phyloP scores from a whole-genome alignment of 2,329 filamentous ascomycete species.

The Arachnomyces sp. region DNA sequence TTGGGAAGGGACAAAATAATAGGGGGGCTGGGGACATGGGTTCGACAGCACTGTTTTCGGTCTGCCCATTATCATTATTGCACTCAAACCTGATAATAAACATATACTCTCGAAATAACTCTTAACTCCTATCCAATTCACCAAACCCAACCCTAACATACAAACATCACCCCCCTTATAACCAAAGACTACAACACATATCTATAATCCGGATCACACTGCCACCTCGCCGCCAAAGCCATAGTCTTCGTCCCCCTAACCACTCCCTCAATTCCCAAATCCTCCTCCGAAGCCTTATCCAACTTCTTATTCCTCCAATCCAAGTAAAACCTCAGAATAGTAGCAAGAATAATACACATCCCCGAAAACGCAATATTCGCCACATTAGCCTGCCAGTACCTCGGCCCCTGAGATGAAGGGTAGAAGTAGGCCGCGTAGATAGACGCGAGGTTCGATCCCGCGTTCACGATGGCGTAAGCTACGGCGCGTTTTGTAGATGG shows the following conservation, averaged over 20 bases:
- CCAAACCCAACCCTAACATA: too few species aligned
- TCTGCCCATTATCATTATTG: too few species aligned
- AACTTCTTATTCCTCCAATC: conserved; percentile 5
- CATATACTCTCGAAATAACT: too few species aligned
- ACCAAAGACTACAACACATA: conserved; percentile 14
- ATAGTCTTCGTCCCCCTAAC: conserved; percentile 5
- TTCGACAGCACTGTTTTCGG: too few species aligned
- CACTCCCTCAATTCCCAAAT: conserved; percentile 4
- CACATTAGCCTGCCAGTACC: conserved; percentile 27
- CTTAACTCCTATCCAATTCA: too few species aligned
- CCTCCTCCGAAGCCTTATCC: conserved; percentile 3
- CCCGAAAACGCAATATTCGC: conserved; percentile 23
- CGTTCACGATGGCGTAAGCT: conserved; percentile 48
- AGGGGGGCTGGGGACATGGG: too few species aligned
- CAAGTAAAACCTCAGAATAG: conserved; percentile 9
- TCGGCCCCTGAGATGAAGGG: conserved; percentile 27
- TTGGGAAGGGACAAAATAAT: too few species aligned
- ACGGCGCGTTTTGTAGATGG: conserved; percentile 49
- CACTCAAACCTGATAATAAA: too few species aligned
- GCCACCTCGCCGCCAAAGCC: conserved; percentile 5
- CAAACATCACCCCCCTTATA: conserved; percentile 12
- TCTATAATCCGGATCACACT: conserved; percentile 8
- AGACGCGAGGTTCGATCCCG: conserved; percentile 44
- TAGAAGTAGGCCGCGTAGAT: conserved; percentile 48
- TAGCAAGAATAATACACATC: conserved; percentile 21